These are phyloP conservation scores for Haberlea rhodopensis DNA, from an alignment of 257 asterid genomes.

Conservation along the genomic window DNA sequence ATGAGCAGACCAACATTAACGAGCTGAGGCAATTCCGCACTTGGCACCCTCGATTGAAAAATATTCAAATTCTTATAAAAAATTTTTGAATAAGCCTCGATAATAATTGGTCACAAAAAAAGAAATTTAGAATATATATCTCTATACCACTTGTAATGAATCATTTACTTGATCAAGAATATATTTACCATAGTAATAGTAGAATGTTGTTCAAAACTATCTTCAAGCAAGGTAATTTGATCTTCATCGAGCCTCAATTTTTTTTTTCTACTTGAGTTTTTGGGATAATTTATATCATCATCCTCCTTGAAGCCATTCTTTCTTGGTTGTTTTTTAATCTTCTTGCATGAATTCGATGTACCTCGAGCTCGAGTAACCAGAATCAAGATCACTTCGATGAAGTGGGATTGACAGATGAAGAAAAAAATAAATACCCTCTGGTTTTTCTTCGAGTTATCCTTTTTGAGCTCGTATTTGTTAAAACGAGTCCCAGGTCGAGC, in stretches of 20 bases:
- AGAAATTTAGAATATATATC: too few species aligned
- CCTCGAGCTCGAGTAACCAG: slow-evolving; percentile 22
- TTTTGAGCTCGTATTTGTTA: slow-evolving; percentile 26
- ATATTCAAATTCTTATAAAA: too few species aligned
- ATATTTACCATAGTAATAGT: slow-evolving; percentile 44
- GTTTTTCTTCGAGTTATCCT: slow-evolving; percentile 2
- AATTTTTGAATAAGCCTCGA: too few species aligned
- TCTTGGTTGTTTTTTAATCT: slow-evolving; percentile 15
- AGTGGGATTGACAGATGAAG: slow-evolving; percentile 39
- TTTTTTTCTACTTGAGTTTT: slow-evolving; percentile 32
- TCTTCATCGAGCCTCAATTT: slow-evolving; percentile 56
- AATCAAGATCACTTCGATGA: slow-evolving; percentile 22
- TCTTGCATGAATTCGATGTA: slow-evolving; percentile 8
- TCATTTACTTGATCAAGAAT: background rate
- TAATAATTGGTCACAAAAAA: too few species aligned
- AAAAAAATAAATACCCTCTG: slow-evolving; percentile 22
- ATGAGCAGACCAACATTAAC: too few species aligned
- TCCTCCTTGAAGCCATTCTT: slow-evolving; percentile 14
- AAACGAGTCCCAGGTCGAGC: slow-evolving; percentile 37
- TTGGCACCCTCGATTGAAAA: too few species aligned
- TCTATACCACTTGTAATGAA: too few species aligned
- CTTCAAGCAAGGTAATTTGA: slow-evolving; percentile 49
- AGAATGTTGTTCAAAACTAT: slow-evolving; percentile 41
- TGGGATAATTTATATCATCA: slow-evolving; percentile 14
- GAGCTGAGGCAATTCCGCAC: too few species aligned